Percentiles rank a stretch among this genome's conserved stretches.
phyloP scores from a whole-genome alignment of 306 rosid genomes.

The Pyrus pyrifolia region DNA sequence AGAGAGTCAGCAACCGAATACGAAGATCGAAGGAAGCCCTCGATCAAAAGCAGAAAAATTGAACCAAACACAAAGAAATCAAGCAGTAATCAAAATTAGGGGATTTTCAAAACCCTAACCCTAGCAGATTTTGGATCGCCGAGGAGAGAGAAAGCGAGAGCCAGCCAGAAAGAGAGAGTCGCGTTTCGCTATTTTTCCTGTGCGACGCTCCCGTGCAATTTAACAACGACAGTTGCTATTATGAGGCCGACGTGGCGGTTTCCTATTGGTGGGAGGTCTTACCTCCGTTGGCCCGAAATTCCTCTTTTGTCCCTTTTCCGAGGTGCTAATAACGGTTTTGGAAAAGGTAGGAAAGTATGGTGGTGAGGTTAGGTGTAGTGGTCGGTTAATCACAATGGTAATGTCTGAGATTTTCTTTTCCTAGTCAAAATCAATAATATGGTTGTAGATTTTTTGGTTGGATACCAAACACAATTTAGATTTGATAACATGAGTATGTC shows the following conservation, averaged over 20 bases:
- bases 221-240: slow-evolving; percentile 16
- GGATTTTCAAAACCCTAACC: slow-evolving; percentile 54
- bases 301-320: slow-evolving; percentile 25
- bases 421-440: neutral
- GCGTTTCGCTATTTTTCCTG: slow-evolving; percentile 22
- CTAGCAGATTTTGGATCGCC: slow-evolving; percentile 40
- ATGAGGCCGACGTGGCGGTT: slow-evolving; percentile 40
- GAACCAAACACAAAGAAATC: neutral
- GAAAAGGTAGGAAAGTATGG: neutral
- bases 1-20: slow-evolving; percentile 4
- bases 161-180: slow-evolving; percentile 41
- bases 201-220: slow-evolving; percentile 26
- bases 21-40: neutral
- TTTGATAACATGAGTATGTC: too few relatives aligned
- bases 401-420: neutral
- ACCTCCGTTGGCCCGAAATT: neutral
- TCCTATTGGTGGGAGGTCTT: slow-evolving; percentile 19
- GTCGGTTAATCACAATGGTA: slow-evolving; percentile 3
- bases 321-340: slow-evolving; percentile 21
- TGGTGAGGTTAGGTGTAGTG: slow-evolving; percentile 5
- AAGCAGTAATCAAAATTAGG: neutral
- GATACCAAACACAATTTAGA: neutral
- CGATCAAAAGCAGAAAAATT: neutral
- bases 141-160: slow-evolving; percentile 43
- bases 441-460: neutral